phyloP scores from a whole-genome alignment of 805 yeast genomes.

The Nakazawaea wyomingensis region DNA sequence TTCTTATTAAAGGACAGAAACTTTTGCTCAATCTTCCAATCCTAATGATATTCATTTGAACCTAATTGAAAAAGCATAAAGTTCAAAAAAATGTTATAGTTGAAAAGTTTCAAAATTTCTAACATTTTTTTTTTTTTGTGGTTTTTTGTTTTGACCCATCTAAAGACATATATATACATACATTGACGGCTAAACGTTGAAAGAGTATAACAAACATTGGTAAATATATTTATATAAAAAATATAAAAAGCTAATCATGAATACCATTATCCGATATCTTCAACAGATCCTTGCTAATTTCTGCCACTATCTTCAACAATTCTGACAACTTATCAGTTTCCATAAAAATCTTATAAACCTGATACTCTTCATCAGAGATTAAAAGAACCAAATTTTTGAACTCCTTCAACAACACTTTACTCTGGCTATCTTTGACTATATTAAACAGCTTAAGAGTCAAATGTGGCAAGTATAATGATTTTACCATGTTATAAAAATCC shows the following conservation, averaged over 20 bases:
- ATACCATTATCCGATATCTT: slow-evolving; percentile 34
- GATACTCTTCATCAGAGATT: slow-evolving; percentile 63
- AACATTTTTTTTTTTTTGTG: background rate
- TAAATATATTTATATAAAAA: no score
- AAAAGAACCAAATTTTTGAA: slow-evolving; percentile 38
- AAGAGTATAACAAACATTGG: background rate
- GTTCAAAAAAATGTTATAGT: no score
- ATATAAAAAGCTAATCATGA: slow-evolving; percentile 26
- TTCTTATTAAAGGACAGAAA: background rate
- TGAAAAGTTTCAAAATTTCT: background rate
- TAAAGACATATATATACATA: no score
- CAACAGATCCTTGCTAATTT: slow-evolving; percentile 40
- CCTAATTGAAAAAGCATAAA: background rate
- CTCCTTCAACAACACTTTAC: slow-evolving; percentile 37
- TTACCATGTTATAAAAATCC: slow-evolving; percentile 44
- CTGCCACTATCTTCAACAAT: slow-evolving; percentile 48
- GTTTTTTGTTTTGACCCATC: no score
- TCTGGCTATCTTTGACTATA: slow-evolving; percentile 36
- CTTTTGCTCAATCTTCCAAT: background rate
- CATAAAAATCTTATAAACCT: slow-evolving; percentile 57
- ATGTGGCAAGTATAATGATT: slow-evolving; percentile 69
- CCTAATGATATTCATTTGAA: background rate
- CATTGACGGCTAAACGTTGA: no score
- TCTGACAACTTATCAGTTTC: slow-evolving; percentile 50
- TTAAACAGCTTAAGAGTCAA: slow-evolving; percentile 63